Evolutionary conservation across 1,284 basidiomycete genomes (phyloP), one percentile per base, ranked within the genome.

Genomic region (Bjerkandera adusta): DNA sequence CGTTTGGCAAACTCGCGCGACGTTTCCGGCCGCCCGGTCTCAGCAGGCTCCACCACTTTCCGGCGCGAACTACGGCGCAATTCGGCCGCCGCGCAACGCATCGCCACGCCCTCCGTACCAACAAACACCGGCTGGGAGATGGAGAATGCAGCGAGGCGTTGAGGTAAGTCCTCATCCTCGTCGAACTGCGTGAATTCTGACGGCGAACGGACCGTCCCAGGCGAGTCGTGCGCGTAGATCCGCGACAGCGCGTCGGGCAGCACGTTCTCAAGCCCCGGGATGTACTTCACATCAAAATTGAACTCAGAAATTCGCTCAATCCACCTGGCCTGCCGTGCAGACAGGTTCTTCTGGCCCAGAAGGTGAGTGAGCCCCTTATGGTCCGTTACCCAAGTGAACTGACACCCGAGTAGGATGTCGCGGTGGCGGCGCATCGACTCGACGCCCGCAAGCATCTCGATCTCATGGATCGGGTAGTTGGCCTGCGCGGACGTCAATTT

Each of bases 221-320:
- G 13, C 6, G 50, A 44, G 15, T 71, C 66, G 30, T 63, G 48
- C 3, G 45, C 51, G 43, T 69, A 70, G 12, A 69, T 62, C 2
- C 64, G 50, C 0, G 66, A 71, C 18, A 71, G 52, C 0, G 63
- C 62, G 37, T 70, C 68, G 1, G 68, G 59, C 0, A 69, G 38
- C 3, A 52, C 36, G 43, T 71, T 70, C 0, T 51, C 51, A 13
- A 50, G 43, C 0, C 68, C 67, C 1, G 63, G 62, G 25, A 71
- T 57, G 43, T 70, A 64, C 3, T 53, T 26, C 2, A 71, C 57
- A 3, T 43, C 37, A 50, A 63, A 69, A 20, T 68, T 54, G 41
- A 68, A 71, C 24, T 64, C 65, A 30, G 43, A 53, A 5, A 68
- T 30, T 6, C 50, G 43, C n/a, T 66, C 64, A 16, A 65, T 36